Conservation (phyloP, 2,329 filamentous ascomycete genomes). For the Monosporascus ibericus region DNA sequence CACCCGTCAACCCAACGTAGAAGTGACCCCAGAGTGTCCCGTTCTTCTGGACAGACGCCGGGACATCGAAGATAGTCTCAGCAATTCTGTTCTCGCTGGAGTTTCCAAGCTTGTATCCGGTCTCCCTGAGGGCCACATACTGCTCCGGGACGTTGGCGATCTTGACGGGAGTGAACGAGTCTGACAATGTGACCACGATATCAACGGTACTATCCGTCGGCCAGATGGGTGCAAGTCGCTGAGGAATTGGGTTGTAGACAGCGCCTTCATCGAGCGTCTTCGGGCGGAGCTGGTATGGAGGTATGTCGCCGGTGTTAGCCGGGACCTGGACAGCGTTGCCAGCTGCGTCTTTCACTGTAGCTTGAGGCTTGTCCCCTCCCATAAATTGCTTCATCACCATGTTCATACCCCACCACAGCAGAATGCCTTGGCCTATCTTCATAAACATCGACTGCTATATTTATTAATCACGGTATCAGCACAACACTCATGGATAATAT, state of each 20-base stretch:
- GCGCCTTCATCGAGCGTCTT: slow-evolving; percentile 53
- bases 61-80: slow-evolving; percentile 72
- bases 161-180: slow-evolving; percentile 62
- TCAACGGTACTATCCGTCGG: slow-evolving; percentile 71
- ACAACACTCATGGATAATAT: not conserved
- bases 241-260: slow-evolving; percentile 58
- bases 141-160: slow-evolving; percentile 61
- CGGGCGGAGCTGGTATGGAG: slow-evolving; percentile 61
- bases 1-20: slow-evolving; percentile 73
- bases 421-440: slow-evolving; percentile 46
- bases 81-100: slow-evolving; percentile 72
- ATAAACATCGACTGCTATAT: slow-evolving; percentile 31
- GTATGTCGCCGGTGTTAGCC: slow-evolving; percentile 50
- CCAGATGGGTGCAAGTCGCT: slow-evolving; percentile 82
- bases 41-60: slow-evolving; percentile 77
- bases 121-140: slow-evolving; percentile 72
- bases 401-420: slow-evolving; percentile 55
- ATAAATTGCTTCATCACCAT: slow-evolving; percentile 48
- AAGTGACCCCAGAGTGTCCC: slow-evolving; percentile 94
- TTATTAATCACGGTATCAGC: slow-evolving; percentile 8
- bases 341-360: slow-evolving; percentile 41
- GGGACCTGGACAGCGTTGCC: slow-evolving; percentile 49
- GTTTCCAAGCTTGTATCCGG: slow-evolving; percentile 71
- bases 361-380: slow-evolving; percentile 40
- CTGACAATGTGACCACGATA: slow-evolving; percentile 77